phyloP scores from a whole-genome alignment of 2,329 filamentous ascomycete species.

The Dothiorella sarmentorum region DNA sequence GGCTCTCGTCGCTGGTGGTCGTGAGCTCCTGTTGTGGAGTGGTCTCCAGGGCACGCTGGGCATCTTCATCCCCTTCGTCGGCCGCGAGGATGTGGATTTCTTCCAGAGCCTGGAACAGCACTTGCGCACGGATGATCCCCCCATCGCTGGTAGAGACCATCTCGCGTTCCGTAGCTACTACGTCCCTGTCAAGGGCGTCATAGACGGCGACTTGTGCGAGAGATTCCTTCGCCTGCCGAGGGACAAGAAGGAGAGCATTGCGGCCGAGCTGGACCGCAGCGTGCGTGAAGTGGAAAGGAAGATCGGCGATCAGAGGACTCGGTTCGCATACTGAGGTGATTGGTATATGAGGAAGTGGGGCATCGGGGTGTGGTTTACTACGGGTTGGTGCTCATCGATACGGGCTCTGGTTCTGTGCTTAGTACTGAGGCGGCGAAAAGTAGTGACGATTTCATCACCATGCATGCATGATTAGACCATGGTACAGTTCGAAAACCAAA shows the following conservation, averaged over 20 bases:
- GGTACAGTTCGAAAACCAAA: neutral
- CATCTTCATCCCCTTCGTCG: constrained; percentile 86
- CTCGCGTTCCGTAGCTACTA: constrained; percentile 96
- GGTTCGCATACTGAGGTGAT: constrained; percentile 20
- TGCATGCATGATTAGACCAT: neutral
- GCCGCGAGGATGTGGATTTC: constrained; percentile 92
- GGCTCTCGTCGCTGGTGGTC: constrained; percentile 82
- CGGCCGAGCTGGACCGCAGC: constrained; percentile 84
- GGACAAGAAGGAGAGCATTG: constrained; percentile 94
- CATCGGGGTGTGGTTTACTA: neutral
- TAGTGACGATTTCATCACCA: neutral
- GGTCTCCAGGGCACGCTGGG: constrained; percentile 93
- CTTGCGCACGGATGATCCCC: constrained; percentile 76
- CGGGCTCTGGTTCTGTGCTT: constrained; percentile 9
- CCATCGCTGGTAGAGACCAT: constrained; percentile 88
- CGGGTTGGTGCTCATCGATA: constrained; percentile 1
- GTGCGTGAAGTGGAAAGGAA: constrained; percentile 94
- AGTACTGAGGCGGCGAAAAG: neutral
- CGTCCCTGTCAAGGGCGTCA: constrained; percentile 90
- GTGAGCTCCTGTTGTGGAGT: constrained; percentile 88
- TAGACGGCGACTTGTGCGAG: constrained; percentile 96
- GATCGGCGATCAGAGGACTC: constrained; percentile 51
- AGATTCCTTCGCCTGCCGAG: constrained; percentile 77
- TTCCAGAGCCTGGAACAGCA: constrained; percentile 93
- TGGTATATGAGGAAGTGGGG: neutral